These are phyloP conservation scores for Dictyostelium citrinum DNA, from an alignment of 78 protist genomes.

Conservation along the genomic window DNA sequence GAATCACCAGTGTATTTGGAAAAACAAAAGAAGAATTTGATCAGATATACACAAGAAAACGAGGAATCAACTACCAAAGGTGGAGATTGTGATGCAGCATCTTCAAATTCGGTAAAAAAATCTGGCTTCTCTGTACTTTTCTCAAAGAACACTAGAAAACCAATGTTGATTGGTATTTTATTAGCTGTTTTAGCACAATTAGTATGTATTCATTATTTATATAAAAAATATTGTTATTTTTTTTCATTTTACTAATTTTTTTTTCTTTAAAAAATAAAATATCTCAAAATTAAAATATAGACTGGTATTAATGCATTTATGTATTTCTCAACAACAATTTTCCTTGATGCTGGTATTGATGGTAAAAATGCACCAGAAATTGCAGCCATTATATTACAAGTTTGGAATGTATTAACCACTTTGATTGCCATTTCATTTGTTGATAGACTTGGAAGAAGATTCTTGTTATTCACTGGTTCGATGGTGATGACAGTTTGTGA, in stretches of 20 bases:
- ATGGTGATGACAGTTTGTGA: constrained; percentile 41
- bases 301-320: constrained; percentile 62
- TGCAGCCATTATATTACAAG: constrained; percentile 45
- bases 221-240: background rate
- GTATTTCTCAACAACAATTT: constrained; percentile 59
- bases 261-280: background rate
- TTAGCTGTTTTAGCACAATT: constrained; percentile 38
- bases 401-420: constrained; percentile 62
- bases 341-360: constrained; percentile 53
- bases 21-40: background rate
- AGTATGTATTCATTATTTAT: background rate
- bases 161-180: constrained; percentile 39
- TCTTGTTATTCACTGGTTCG: constrained; percentile 36
- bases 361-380: constrained; percentile 28
- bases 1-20: constrained; percentile 56
- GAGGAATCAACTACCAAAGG: background rate
- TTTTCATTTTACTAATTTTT: background rate
- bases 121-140: background rate
- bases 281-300: background rate
- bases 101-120: background rate
- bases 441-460: constrained; percentile 59
- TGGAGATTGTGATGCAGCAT: background rate
- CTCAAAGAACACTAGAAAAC: constrained; percentile 17
- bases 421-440: constrained; percentile 29
- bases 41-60: background rate